Conservation (phyloP, 768 basidiomycete genomes). For the Boletus edulis region DNA sequence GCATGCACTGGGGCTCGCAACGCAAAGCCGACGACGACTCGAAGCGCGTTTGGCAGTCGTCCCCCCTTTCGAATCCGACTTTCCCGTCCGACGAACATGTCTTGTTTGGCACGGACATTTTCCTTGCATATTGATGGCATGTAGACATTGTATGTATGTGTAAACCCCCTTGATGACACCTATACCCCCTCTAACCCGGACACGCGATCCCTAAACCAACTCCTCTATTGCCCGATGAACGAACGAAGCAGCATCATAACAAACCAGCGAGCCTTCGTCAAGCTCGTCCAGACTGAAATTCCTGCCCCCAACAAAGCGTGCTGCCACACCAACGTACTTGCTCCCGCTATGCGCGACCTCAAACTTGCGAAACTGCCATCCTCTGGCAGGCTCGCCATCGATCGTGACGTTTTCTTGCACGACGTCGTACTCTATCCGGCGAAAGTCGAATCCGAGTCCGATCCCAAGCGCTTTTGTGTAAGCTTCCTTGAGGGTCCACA, state of each 20-base stretch:
- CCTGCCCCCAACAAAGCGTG: conserved; percentile 52
- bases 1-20: conserved; percentile 72
- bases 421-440: conserved; percentile 69
- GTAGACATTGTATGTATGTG: conserved; percentile 17
- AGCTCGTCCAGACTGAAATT: conserved; percentile 30
- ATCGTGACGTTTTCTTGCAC: conserved; percentile 49
- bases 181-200: conserved; percentile 18
- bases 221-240: conserved; percentile 45
- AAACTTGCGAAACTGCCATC: conserved; percentile 72
- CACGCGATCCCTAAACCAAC: conserved; percentile 26
- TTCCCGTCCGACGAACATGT: conserved; percentile 30
- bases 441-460: conserved; percentile 81
- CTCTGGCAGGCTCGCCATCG: conserved; percentile 53
- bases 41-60: conserved; percentile 53
- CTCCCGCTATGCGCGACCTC: conserved; percentile 46
- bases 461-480: conserved; percentile 86
- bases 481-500: conserved; percentile 92
- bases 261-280: conserved; percentile 41
- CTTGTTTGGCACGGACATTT: conserved; percentile 28
- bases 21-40: conserved; percentile 41
- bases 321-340: conserved; percentile 65
- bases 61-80: conserved; percentile 37
- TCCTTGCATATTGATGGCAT: conserved; percentile 28
- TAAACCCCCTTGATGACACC: conserved; percentile 1
- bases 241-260: conserved; percentile 48